Base-by-base conservation (phyloP, 805 yeast genomes). In the Cyberlindnera maritima region DNA sequence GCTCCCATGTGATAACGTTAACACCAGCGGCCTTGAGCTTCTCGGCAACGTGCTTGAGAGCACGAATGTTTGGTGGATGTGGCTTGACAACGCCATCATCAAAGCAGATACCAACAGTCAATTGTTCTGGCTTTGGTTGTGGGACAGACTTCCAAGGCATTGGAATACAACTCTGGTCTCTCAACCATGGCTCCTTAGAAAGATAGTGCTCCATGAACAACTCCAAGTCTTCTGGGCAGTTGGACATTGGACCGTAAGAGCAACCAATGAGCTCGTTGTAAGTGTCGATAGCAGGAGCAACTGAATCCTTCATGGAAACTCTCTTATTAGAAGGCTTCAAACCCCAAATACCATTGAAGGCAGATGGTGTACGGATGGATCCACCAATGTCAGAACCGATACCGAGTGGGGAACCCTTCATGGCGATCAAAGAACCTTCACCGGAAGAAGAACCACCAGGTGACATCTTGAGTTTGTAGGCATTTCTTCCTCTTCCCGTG, bases 381-480 rank as follows among this genome's bases (percentile, higher is more conserved):
- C 89, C 89, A 49, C 89, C 89, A 52, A 83, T 83, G 59, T 83
- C 89, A 23, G 85, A 77, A 36, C 88, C 88, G 36, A 80, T 69
- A 17, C 85, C 91, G 36, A 83, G 53, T 1, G 80, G 76, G 17
- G 86, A 78, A 6, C 80, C 88, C 44, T 73, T 76, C 61, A 78
- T 72, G 2, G 77, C 79, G 43, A 81, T 76, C 50, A 79, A 61
- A 0, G 85, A 80, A 53, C 88, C 86, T 62, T 83, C 89, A 50
- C 89, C 89, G 34, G 85, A 83, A 3, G 86, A 79, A 1, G 85
- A 79, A n/a, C 89, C 89, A 52, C 89, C 88, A 2, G 85, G 73
- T 17, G 85, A 76, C 48, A 81, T 68, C 21, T 72, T 64, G 33
- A 81, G 68, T 54, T 83, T 83, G 63, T 69, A 65, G 1, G 86